phyloP scores from a whole-genome alignment of 164 flowering plant genomes.

The Chloranthus sessilifolius region DNA sequence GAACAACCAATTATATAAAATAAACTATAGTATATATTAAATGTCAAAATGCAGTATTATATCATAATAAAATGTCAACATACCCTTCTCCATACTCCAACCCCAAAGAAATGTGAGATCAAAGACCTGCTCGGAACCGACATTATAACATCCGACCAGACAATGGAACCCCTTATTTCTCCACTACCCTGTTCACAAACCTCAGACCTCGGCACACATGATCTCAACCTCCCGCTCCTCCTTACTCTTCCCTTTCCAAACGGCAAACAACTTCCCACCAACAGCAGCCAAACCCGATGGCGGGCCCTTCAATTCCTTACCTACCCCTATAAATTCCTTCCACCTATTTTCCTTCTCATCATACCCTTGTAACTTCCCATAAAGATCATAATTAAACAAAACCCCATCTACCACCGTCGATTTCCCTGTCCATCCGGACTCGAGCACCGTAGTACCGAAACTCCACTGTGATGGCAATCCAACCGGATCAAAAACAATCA shows the following conservation, averaged over 20 bases:
- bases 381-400: constrained; percentile 73
- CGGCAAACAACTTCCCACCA: constrained; percentile 65
- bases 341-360: constrained; percentile 41
- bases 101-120: constrained; percentile 54
- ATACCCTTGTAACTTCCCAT: constrained; percentile 79
- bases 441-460: constrained; percentile 42
- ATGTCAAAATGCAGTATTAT: no score
- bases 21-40: no score
- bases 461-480: constrained; percentile 46
- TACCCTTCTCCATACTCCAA: constrained; percentile 29
- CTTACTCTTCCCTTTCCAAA: constrained; percentile 58
- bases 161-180: constrained; percentile 45
- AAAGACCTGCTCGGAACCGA: constrained; percentile 42
- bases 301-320: constrained; percentile 57
- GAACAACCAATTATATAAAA: no score
- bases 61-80: no score
- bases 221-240: constrained; percentile 40
- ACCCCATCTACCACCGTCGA: constrained; percentile 64
- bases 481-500: constrained; percentile 47
- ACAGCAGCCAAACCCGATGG: constrained; percentile 72
- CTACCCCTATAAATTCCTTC: constrained; percentile 64
- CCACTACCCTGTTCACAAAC: constrained; percentile 38
- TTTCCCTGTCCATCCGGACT: constrained; percentile 84
- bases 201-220: constrained; percentile 67
- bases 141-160: constrained; percentile 47